Evolutionary conservation across 139 green algal genomes (phyloP).

Genomic region (Auxenochlorella protothecoides): DNA sequence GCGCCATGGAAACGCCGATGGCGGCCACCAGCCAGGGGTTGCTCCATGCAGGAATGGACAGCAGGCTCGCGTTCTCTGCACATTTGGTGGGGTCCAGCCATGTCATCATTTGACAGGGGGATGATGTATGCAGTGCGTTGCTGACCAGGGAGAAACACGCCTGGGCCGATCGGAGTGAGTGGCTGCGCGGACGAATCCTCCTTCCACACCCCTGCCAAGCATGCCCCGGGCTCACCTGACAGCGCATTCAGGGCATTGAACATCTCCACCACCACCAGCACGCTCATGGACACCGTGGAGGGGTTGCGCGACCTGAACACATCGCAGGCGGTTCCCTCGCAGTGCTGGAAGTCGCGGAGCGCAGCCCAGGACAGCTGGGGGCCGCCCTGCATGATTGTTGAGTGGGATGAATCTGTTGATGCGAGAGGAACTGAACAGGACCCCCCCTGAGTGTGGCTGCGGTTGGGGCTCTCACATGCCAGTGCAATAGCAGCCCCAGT

Average conservation of each 20-base stretch:
- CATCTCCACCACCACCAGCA: slow-evolving; percentile 99
- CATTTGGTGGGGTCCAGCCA: no score
- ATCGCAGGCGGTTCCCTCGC: slow-evolving; percentile 74
- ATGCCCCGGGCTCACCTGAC: slow-evolving; percentile 1
- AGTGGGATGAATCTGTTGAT: neutral
- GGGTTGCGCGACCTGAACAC: slow-evolving; percentile 90
- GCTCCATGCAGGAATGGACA: slow-evolving; percentile 78
- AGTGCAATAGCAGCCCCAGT: no score
- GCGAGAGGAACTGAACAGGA: no score
- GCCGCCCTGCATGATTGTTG: slow-evolving; percentile 43
- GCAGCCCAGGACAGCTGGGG: slow-evolving; percentile 81
- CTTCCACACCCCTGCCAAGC: no score
- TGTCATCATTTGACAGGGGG: no score
- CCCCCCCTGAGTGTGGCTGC: no score
- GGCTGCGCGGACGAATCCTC: no score
- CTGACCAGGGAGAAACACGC: no score
- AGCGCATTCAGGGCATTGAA: slow-evolving; percentile 98
- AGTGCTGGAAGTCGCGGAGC: slow-evolving; percentile 83
- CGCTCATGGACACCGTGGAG: slow-evolving; percentile 85
- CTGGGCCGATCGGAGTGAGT: no score
- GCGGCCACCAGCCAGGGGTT: slow-evolving; percentile 95
- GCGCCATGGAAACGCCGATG: slow-evolving; percentile 73
- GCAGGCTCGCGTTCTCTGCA: slow-evolving; percentile 76
- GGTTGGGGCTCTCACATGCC: no score
- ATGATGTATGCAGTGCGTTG: no score